Percentiles rank a stretch among this genome's conserved stretches.
Evolutionary conservation across 140 eudicot genomes (phyloP).

Genomic region (Oenanthe javanica): DNA sequence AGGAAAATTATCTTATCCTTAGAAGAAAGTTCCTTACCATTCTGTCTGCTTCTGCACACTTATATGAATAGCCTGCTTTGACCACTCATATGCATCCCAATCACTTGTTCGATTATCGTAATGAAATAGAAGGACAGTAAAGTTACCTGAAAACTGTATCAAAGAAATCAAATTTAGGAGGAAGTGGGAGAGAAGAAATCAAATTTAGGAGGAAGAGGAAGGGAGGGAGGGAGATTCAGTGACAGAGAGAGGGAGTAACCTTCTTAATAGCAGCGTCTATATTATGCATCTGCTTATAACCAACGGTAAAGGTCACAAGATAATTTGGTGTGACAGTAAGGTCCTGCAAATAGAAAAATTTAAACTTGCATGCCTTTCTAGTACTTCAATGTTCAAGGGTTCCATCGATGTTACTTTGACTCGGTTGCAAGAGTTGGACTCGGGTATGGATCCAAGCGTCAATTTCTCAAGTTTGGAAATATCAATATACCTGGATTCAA

Average conservation of each 20-base stretch:
- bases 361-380: background rate
- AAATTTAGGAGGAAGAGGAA: too few relatives aligned
- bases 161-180: conserved; percentile 47
- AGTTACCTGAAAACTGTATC: conserved; percentile 81
- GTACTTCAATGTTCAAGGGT: background rate
- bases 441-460: background rate
- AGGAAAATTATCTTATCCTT: background rate
- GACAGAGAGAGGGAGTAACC: too few relatives aligned
- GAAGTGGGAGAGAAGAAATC: too few relatives aligned
- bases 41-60: conserved; percentile 77
- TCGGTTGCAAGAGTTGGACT: background rate
- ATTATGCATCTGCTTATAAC: conserved; percentile 46
- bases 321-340: conserved; percentile 37
- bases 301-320: conserved; percentile 51
- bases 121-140: conserved; percentile 70
- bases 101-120: conserved; percentile 86
- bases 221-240: background rate
- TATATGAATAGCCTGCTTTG: conserved; percentile 75
- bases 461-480: background rate
- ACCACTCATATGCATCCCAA: conserved; percentile 95
- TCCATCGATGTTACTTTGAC: background rate
- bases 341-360: conserved; percentile 31
- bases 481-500: background rate
- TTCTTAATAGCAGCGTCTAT: conserved; percentile 40
- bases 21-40: conserved; percentile 34